Conservation (phyloP, 2,329 filamentous ascomycete genomes). For the Dothistroma septosporum region DNA sequence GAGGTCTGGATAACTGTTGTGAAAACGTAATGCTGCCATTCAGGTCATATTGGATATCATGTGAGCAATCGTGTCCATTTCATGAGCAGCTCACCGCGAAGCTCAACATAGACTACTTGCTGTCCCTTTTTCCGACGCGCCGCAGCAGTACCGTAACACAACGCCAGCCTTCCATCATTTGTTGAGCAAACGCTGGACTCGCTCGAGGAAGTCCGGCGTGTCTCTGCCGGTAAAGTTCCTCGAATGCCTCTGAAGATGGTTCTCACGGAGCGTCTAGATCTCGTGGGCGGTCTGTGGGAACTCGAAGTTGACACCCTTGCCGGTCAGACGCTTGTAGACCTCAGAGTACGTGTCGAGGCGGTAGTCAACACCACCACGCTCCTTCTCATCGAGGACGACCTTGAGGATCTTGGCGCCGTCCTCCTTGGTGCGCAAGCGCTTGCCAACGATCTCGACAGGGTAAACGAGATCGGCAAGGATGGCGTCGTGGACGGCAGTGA, state of each 20-base stretch:
- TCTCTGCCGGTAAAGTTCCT: not conserved
- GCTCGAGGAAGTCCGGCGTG: not conserved
- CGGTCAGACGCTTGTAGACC: slow-evolving; percentile 97
- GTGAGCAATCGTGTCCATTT: not conserved
- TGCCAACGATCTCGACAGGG: slow-evolving; percentile 99
- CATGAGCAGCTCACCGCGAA: not conserved
- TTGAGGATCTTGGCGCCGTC: slow-evolving; percentile 98
- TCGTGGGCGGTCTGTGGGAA: slow-evolving; percentile 90
- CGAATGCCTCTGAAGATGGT: not conserved
- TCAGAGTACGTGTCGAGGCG: slow-evolving; percentile 98
- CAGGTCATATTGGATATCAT: not conserved
- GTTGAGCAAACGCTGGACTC: not conserved
- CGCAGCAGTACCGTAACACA: not conserved
- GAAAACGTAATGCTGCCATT: not conserved
- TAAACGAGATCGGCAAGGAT: slow-evolving; percentile 98
- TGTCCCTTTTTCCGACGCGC: slow-evolving; percentile 4
- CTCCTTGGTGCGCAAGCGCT: slow-evolving; percentile 97
- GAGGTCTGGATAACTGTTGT: too few species aligned
- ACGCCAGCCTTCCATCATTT: not conserved
- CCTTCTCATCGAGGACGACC: slow-evolving; percentile 99
- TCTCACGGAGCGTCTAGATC: not conserved
- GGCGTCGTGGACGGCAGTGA: slow-evolving; percentile 97
- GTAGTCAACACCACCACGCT: slow-evolving; percentile 99
- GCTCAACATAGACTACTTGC: not conserved
- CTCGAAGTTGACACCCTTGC: slow-evolving; percentile 95